Evolutionary conservation across 2,329 filamentous ascomycete species (phyloP).

Genomic region (Xylariaceae sp.): DNA sequence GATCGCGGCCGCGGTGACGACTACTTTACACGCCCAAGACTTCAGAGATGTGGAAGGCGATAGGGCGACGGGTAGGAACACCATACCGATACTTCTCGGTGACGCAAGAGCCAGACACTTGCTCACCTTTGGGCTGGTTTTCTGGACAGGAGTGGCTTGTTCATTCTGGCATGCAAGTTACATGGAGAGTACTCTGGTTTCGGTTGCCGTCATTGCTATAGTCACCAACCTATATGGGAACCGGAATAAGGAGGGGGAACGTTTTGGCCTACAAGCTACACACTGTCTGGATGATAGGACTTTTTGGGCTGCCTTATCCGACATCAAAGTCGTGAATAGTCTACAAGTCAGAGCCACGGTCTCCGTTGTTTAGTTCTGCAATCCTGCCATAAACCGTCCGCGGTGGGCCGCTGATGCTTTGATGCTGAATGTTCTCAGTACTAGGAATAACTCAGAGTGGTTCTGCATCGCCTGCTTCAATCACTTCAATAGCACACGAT

Average conservation of each 20-base stretch:
- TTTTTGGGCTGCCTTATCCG: too few species aligned
- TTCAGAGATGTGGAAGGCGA: conserved; percentile 11
- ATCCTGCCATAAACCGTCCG: too few species aligned
- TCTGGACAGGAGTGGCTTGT: not conserved
- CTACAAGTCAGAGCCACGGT: too few species aligned
- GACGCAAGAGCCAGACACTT: conserved; percentile 1
- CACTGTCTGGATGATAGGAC: not conserved
- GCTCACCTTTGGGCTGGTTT: not conserved
- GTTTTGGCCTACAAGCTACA: not conserved
- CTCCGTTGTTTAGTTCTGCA: too few species aligned
- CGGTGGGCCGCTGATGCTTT: too few species aligned
- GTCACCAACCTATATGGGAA: not conserved
- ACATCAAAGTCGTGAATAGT: too few species aligned
- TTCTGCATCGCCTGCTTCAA: too few species aligned
- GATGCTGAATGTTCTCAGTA: too few species aligned
- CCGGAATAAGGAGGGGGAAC: not conserved
- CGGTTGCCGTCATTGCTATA: not conserved
- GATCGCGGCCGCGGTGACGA: conserved; percentile 3
- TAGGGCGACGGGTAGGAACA: conserved; percentile 3
- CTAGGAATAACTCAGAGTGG: too few species aligned
- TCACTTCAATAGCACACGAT: too few species aligned
- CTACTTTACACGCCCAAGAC: conserved; percentile 8
- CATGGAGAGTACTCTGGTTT: not conserved
- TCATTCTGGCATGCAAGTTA: not conserved
- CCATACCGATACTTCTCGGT: conserved; percentile 6